These are phyloP conservation scores for Chlamydomonas schloesseri DNA, from an alignment of 139 green algal species.

Conservation along the genomic window DNA sequence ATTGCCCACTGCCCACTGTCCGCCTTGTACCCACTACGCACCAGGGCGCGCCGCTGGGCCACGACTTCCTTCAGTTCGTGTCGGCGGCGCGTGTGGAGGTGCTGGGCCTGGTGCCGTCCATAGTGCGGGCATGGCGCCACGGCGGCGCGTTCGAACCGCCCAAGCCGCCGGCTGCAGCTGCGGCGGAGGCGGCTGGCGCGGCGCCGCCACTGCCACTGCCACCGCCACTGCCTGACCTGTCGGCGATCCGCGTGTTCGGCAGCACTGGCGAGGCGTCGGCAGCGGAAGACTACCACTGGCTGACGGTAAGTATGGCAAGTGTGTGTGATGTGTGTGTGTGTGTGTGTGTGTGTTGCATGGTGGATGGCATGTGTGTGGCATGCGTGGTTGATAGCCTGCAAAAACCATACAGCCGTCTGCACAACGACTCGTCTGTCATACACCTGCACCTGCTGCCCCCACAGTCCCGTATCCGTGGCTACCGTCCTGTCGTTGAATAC, in stretches of 20 bases:
- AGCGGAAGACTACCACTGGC: conserved; percentile 85
- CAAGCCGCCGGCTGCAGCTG: neutral
- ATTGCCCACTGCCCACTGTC: too few species aligned
- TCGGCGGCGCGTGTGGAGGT: conserved; percentile 76
- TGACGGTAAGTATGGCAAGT: too few species aligned
- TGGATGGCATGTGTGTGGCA: too few species aligned
- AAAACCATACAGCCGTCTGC: too few species aligned
- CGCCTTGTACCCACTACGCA: neutral
- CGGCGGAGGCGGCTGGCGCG: neutral
- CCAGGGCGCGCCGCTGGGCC: conserved; percentile 76
- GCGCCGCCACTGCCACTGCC: neutral
- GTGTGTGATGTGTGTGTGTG: too few species aligned
- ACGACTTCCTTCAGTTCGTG: conserved; percentile 86
- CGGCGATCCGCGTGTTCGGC: conserved; percentile 73
- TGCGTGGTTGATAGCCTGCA: too few species aligned
- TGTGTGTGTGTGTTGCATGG: too few species aligned
- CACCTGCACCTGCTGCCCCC: neutral
- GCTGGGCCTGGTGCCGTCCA: conserved; percentile 91
- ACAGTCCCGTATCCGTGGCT: conserved; percentile 58
- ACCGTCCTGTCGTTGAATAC: conserved; percentile 94
- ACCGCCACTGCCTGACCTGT: conserved; percentile 51
- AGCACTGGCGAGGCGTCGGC: conserved; percentile 81
- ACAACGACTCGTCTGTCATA: too few species aligned
- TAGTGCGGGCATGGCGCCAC: conserved; percentile 82
- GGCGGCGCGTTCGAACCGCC: neutral